Conservation (phyloP, 805 yeast species). For the Candida ortonii region DNA sequence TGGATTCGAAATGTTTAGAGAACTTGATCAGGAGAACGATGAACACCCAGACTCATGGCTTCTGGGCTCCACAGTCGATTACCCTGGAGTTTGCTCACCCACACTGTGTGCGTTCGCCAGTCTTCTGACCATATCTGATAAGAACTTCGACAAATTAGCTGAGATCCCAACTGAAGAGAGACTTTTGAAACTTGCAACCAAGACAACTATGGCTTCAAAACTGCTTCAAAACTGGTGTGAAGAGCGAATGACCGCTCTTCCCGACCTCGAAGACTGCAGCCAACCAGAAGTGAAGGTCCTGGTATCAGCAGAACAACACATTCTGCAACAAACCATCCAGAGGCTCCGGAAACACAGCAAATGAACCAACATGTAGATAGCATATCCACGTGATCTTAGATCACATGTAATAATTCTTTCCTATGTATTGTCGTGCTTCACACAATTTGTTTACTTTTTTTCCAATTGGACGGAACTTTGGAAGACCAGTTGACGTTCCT, state of each 20-base stretch:
- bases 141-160: conserved; percentile 27
- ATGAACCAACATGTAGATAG: background rate
- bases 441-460: conserved; percentile 6
- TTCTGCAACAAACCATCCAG: background rate
- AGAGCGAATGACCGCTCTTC: conserved; percentile 2
- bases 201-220: conserved; percentile 1
- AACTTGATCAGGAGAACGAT: conserved; percentile 27
- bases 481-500: background rate
- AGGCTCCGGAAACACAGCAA: background rate
- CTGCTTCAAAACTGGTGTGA: conserved; percentile 11
- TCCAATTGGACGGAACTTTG: conserved; percentile 16
- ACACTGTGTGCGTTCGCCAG: conserved; percentile 43
- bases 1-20: conserved; percentile 22
- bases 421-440: conserved; percentile 1
- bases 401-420: conserved; percentile 1
- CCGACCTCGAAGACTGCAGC: background rate
- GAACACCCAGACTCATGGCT: conserved; percentile 34
- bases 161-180: conserved; percentile 7
- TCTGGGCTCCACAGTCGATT: conserved; percentile 38
- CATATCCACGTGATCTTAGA: background rate
- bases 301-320: background rate
- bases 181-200: conserved; percentile 3
- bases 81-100: conserved; percentile 43
- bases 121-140: conserved; percentile 31
- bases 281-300: conserved; percentile 1